Evolutionary conservation across 176 grass and related monocot species (phyloP), one percentile per base, ranked within the genome.

Genomic region (Ampelocalamus luodianensis): DNA sequence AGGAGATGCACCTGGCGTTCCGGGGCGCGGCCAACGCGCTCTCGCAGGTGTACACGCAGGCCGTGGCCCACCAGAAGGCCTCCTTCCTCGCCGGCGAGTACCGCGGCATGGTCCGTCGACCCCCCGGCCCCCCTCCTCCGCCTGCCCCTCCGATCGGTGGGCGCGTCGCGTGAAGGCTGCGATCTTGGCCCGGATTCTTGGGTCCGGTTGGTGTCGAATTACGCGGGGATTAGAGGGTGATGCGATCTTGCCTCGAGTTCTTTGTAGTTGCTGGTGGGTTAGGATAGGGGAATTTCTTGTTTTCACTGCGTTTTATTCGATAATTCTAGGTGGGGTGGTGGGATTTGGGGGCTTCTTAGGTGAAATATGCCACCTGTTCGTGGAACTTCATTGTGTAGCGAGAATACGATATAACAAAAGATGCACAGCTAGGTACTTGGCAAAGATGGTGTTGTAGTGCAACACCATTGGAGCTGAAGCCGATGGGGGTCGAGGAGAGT

Each of bases 1-100:
- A 86, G 72, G 73, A 86, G 84, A 72, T 91, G 89, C 87, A 89
- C 89, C 72, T 83, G 11, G 68, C 72, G 42, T 91, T 94, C 81
- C 74, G 92, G 42, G 76, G 87, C 48, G 61, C 92, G 66, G 89
- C 92, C 32, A 94, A 94, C 87, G 80, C 89, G 77, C 81, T 94
- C 45, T 94, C 92, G 24, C 92, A 89, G 76, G 46, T 94, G 38
- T 94, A 94, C 87, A 77, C 89, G 79, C 81, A 79, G 38, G 72
- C 87, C 71, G 79, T 85, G 65, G 87, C 81, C 26, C 66, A 55
- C 40, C 89, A 94, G 81, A 87, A 66, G 87, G 77, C 87, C 13
- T 80, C 81, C 39, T 91, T 91, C 72, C 66, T 43, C 67, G 63
- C 59, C 51, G 92, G 89, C 6, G 89, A 91, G 89, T 72, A 80